Percentiles rank a stretch among this genome's conserved stretches.
Conservation (phyloP, 2,329 filamentous ascomycete species). For the Penicillium sp. region DNA sequence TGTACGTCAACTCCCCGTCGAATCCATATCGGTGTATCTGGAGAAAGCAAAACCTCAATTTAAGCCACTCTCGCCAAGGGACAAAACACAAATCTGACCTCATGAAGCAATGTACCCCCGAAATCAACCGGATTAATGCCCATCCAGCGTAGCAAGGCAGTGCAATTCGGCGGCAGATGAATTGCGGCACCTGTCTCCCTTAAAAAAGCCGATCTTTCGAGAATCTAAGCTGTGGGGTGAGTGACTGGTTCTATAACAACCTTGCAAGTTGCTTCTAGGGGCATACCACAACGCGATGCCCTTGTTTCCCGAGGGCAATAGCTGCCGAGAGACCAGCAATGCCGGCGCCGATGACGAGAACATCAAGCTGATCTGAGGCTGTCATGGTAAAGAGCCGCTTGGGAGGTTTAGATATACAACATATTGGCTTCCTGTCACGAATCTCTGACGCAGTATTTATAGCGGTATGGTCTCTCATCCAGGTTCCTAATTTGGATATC, state of each 20-base stretch:
- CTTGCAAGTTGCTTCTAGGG: neutral
- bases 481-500: neutral
- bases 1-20: slow-evolving; percentile 14
- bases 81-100: slow-evolving; percentile 9
- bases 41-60: neutral
- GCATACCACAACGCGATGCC: slow-evolving; percentile 33
- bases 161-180: slow-evolving; percentile 27
- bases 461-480: neutral
- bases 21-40: slow-evolving; percentile 20
- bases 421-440: neutral
- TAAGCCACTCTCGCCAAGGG: neutral
- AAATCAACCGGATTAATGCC: slow-evolving; percentile 19
- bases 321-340: slow-evolving; percentile 34
- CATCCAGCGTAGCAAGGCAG: slow-evolving; percentile 24
- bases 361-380: slow-evolving; percentile 3
- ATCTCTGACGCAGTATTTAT: neutral
- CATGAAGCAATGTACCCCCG: slow-evolving; percentile 22
- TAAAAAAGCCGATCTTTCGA: slow-evolving; percentile 26
- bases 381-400: neutral
- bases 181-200: slow-evolving; percentile 26
- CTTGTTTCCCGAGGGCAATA: slow-evolving; percentile 32
- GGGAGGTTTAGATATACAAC: neutral
- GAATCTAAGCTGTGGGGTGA: slow-evolving; percentile 17
- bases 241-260: neutral
- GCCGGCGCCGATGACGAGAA: slow-evolving; percentile 32